Conservation (phyloP, 2,329 filamentous ascomycete species). For the Phialophora chinensis region DNA sequence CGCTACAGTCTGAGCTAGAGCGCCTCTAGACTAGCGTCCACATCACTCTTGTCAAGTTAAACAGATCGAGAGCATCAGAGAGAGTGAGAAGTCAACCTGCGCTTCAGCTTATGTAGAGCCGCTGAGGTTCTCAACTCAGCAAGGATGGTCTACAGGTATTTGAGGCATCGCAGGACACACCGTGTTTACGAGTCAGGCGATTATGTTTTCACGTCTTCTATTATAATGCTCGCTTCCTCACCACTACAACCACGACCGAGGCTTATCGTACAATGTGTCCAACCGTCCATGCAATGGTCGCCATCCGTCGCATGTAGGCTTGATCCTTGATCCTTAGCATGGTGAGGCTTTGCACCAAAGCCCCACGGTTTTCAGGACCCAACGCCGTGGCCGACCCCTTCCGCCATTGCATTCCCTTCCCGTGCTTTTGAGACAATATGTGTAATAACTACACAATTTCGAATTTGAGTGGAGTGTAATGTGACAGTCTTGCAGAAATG, state of each 20-base stretch:
- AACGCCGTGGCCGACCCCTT: background rate
- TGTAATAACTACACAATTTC: slow-evolving; percentile 19
- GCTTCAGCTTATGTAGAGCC: too few species aligned
- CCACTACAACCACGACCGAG: background rate
- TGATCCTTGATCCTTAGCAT: background rate
- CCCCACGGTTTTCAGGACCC: background rate
- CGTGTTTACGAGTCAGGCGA: background rate
- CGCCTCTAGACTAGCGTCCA: too few species aligned
- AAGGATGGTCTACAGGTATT: background rate
- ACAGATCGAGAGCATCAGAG: too few species aligned
- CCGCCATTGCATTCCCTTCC: background rate
- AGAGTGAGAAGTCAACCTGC: too few species aligned
- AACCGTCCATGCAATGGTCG: background rate
- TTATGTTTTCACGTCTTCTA: background rate
- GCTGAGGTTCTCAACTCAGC: too few species aligned
- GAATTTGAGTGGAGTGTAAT: slow-evolving; percentile 34
- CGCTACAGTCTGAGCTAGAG: too few species aligned
- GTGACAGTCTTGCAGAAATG: slow-evolving; percentile 22
- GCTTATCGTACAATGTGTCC: background rate
- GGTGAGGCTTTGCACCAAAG: background rate
- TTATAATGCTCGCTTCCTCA: background rate
- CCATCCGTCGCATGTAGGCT: background rate
- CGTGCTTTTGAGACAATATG: slow-evolving; percentile 7
- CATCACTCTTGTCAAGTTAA: too few species aligned
- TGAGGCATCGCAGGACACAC: background rate